These are phyloP conservation scores for Intubia oerlemansii DNA, from an alignment of 2,329 filamentous ascomycete genomes.

Conservation along the genomic window DNA sequence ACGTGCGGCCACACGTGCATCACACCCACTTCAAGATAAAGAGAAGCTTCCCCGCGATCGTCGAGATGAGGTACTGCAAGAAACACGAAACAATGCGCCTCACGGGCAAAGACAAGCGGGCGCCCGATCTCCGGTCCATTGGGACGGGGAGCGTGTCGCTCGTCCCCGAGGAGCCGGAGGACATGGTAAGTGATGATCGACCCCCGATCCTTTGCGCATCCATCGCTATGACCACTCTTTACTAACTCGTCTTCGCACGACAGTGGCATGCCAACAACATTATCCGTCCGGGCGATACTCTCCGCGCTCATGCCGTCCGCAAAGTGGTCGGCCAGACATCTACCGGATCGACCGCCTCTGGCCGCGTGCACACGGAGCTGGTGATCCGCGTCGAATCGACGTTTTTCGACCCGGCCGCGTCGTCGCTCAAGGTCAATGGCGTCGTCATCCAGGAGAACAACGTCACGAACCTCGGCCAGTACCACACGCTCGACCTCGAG, in stretches of 20 bases:
- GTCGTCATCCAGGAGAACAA: slow-evolving; percentile 29
- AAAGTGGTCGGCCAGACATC: slow-evolving; percentile 27
- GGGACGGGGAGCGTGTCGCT: background rate
- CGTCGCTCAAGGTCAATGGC: slow-evolving; percentile 33
- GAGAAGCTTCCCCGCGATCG: no score
- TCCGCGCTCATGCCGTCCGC: slow-evolving; percentile 32
- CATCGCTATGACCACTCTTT: no score
- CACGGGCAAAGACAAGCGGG: no score
- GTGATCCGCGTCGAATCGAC: slow-evolving; percentile 33
- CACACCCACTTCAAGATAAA: no score
- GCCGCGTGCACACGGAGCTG: slow-evolving; percentile 35
- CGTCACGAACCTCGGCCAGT: slow-evolving; percentile 29
- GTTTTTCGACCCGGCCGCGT: slow-evolving; percentile 34
- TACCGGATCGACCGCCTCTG: slow-evolving; percentile 23
- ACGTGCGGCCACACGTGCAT: no score
- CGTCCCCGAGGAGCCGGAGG: background rate
- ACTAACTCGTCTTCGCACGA: no score
- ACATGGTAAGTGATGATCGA: no score
- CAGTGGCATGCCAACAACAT: slow-evolving; percentile 40
- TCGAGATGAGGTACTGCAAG: no score
- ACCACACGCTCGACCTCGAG: slow-evolving; percentile 57
- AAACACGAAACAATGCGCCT: no score
- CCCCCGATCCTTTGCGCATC: no score
- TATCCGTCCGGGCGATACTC: slow-evolving; percentile 28
- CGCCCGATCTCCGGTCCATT: no score